Evolutionary conservation across 2,329 filamentous ascomycete genomes (phyloP).

Genomic region (Fusarium annulatum): DNA sequence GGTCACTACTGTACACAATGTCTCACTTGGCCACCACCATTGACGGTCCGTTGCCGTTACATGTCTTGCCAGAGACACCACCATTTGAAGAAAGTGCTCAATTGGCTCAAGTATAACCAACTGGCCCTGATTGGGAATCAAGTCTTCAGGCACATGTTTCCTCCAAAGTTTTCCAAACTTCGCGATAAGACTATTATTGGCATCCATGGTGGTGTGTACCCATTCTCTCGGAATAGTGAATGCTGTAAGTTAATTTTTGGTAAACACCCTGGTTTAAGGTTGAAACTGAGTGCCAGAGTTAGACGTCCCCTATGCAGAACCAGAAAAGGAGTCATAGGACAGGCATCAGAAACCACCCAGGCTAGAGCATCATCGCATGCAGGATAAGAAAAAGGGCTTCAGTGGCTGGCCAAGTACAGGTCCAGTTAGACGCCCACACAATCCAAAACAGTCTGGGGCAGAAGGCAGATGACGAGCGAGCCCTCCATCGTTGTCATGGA

Average conservation of each 20-base stretch:
- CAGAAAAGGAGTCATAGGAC: slow-evolving; percentile 29
- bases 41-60: slow-evolving; percentile 31
- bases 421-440: slow-evolving; percentile 6
- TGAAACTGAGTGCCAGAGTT: slow-evolving; percentile 11
- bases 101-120: slow-evolving; percentile 17
- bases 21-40: slow-evolving; percentile 28
- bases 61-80: slow-evolving; percentile 36
- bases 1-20: slow-evolving; percentile 6
- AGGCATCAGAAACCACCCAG: slow-evolving; percentile 27
- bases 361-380: slow-evolving; percentile 20
- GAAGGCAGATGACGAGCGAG: slow-evolving; percentile 9
- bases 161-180: slow-evolving; percentile 1
- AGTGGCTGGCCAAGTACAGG: slow-evolving; percentile 11
- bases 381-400: background rate
- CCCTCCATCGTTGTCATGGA: slow-evolving; percentile 4
- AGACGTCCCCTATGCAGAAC: background rate
- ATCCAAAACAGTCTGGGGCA: slow-evolving; percentile 6
- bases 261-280: background rate
- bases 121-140: slow-evolving; percentile 26
- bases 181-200: background rate
- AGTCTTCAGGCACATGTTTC: slow-evolving; percentile 39
- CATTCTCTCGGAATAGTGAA: slow-evolving; percentile 19
- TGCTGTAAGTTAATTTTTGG: slow-evolving; percentile 18
- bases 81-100: background rate
- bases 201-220: background rate